These are phyloP conservation scores for Lipomyces anomalus DNA, from an alignment of 805 yeast genomes.

Conservation along the genomic window DNA sequence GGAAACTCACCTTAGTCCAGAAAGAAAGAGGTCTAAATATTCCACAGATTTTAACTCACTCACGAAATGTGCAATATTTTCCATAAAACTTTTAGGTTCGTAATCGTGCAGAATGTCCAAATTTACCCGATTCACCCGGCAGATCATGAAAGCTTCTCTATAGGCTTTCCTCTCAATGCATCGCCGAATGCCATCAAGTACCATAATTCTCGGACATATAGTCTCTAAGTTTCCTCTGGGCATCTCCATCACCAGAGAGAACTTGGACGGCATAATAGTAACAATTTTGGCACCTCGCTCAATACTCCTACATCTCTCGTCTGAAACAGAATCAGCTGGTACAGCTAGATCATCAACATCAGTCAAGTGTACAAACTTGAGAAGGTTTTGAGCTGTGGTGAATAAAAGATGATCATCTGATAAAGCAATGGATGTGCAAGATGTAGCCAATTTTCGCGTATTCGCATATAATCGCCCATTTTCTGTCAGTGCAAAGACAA, in stretches of 20 bases:
- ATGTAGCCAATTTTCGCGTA: conserved; percentile 52
- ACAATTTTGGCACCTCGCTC: conserved; percentile 90
- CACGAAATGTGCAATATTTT: conserved; percentile 61
- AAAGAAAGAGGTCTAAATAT: conserved; percentile 77
- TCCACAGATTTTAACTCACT: conserved; percentile 66
- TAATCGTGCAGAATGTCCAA: conserved; percentile 86
- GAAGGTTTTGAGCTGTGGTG: conserved; percentile 81
- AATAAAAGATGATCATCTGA: conserved; percentile 68
- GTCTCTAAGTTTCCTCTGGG: conserved; percentile 96
- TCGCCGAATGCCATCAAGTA: conserved; percentile 72
- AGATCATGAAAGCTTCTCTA: conserved; percentile 67
- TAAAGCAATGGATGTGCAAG: conserved; percentile 74
- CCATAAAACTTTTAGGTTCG: conserved; percentile 61
- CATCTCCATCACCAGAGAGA: conserved; percentile 82
- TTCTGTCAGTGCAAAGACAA: conserved; percentile 68
- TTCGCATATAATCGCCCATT: conserved; percentile 71
- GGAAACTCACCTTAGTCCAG: conserved; percentile 46
- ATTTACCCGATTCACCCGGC: conserved; percentile 88
- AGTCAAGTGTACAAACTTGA: conserved; percentile 72
- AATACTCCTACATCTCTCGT: conserved; percentile 80
- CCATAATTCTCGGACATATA: conserved; percentile 87
- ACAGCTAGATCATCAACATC: conserved; percentile 28
- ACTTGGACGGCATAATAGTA: conserved; percentile 71
- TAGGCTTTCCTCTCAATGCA: conserved; percentile 56
- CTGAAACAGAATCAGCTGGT: conserved; percentile 39